Percentiles rank a stretch among this genome's conserved stretches.
phyloP scores from a whole-genome alignment of 306 rosid genomes.

The Quillaja saponaria region DNA sequence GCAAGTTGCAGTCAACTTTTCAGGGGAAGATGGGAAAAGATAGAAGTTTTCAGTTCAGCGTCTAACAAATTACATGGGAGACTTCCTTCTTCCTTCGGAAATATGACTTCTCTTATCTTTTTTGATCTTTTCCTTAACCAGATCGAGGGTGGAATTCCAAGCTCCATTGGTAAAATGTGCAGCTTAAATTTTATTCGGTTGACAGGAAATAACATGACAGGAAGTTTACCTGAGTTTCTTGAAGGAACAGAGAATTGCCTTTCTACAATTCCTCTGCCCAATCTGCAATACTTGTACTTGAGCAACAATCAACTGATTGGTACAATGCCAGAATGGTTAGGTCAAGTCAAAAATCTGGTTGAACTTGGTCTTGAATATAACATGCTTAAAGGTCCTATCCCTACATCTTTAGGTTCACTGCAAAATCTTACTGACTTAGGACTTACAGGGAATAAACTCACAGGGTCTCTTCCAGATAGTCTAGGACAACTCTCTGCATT shows the following conservation, averaged over 20 bases:
- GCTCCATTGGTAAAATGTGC: slow-evolving; percentile 40
- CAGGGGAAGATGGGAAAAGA: slow-evolving; percentile 34
- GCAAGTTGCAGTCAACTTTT: slow-evolving; percentile 47
- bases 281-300: slow-evolving; percentile 5
- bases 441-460: slow-evolving; percentile 35
- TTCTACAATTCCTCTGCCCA: slow-evolving; percentile 28
- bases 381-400: slow-evolving; percentile 39
- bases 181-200: neutral
- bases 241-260: slow-evolving; percentile 27
- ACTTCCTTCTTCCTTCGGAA: slow-evolving; percentile 44
- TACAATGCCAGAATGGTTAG: slow-evolving; percentile 44
- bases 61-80: slow-evolving; percentile 32
- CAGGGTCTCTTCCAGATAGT: slow-evolving; percentile 46
- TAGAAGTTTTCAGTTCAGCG: slow-evolving; percentile 25
- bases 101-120: slow-evolving; percentile 39
- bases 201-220: slow-evolving; percentile 34
- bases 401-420: slow-evolving; percentile 32
- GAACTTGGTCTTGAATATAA: slow-evolving; percentile 21
- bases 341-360: slow-evolving; percentile 32
- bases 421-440: slow-evolving; percentile 10
- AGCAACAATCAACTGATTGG: slow-evolving; percentile 34
- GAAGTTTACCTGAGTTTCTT: slow-evolving; percentile 39
- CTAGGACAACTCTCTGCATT: slow-evolving; percentile 45
- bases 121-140: slow-evolving; percentile 20
- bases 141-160: slow-evolving; percentile 39